Evolutionary conservation across 495 filamentous ascomycete genomes (phyloP).

Genomic region (Penicillium argentinense): DNA sequence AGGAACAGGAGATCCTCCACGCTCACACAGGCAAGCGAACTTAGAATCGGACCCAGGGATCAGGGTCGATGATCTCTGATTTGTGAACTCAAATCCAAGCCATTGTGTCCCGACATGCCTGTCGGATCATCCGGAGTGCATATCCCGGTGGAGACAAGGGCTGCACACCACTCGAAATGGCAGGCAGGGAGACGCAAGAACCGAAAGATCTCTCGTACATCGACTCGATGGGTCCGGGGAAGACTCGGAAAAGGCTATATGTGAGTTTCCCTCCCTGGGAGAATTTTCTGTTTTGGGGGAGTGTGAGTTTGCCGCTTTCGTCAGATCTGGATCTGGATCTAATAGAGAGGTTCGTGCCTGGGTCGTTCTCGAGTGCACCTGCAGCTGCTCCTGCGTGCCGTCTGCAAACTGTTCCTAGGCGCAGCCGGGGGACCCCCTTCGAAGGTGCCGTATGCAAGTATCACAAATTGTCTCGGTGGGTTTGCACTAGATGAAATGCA

Average conservation of each 20-base stretch:
- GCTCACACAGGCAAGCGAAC: background rate
- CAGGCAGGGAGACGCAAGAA: slow-evolving; percentile 11
- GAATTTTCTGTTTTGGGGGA: background rate
- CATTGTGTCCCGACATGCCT: background rate
- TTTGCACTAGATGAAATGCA: slow-evolving; percentile 1
- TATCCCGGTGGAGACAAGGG: background rate
- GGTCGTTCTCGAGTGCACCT: slow-evolving; percentile 13
- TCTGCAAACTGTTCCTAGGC: slow-evolving; percentile 24
- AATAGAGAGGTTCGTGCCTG: slow-evolving; percentile 26
- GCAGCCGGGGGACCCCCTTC: slow-evolving; percentile 13
- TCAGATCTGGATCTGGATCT: too few relatives aligned
- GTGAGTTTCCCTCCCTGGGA: slow-evolving; percentile 12
- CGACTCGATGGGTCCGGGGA: slow-evolving; percentile 19
- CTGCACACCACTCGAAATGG: slow-evolving; percentile 27
- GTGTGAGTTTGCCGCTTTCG: too few relatives aligned
- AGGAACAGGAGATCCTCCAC: background rate
- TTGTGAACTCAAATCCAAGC: slow-evolving; percentile 6
- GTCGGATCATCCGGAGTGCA: slow-evolving; percentile 14
- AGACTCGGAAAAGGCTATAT: slow-evolving; percentile 15
- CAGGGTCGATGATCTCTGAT: slow-evolving; percentile 14
- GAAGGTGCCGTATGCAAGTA: slow-evolving; percentile 12
- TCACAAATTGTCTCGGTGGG: slow-evolving; percentile 8
- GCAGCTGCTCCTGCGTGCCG: slow-evolving; percentile 20
- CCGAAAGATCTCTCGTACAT: slow-evolving; percentile 9
- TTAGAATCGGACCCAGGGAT: slow-evolving; percentile 5